These are phyloP conservation scores for Blechomonas ayalai DNA, from an alignment of 208 protist species.

Conservation along the genomic window DNA sequence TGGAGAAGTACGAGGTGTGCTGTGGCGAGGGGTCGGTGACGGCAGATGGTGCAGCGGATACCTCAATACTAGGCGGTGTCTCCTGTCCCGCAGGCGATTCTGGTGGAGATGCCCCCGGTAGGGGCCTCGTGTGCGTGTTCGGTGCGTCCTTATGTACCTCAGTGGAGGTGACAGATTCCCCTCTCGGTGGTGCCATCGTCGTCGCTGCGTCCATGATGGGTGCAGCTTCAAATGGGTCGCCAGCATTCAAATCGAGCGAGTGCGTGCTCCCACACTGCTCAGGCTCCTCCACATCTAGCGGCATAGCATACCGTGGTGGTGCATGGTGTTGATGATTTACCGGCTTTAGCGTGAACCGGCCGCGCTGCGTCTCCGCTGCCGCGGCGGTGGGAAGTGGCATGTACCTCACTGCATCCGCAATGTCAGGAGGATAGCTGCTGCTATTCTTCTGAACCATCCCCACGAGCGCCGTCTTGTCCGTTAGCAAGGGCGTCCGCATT, in stretches of 20 bases:
- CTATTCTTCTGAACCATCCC: conserved; percentile 15
- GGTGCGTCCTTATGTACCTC: conserved; percentile 4
- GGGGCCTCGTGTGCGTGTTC: conserved; percentile 1
- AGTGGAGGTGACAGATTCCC: not conserved
- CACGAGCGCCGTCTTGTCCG: conserved; percentile 19
- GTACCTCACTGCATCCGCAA: conserved; percentile 44
- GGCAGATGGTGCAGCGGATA: not conserved
- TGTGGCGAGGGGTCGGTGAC: not conserved
- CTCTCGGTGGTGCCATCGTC: not conserved
- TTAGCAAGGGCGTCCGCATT: conserved; percentile 53
- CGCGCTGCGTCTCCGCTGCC: conserved; percentile 5
- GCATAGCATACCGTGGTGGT: conserved; percentile 1
- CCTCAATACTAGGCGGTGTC: not conserved
- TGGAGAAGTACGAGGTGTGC: conserved; percentile 48
- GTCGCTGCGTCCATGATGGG: too few relatives aligned
- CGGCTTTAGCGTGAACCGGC: conserved; percentile 33
- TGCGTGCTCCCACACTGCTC: not conserved
- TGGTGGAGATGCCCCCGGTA: not conserved
- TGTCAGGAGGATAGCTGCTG: conserved; percentile 18
- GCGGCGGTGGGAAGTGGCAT: conserved; percentile 35
- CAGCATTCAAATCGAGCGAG: conserved; percentile 2
- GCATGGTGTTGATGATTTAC: too few relatives aligned
- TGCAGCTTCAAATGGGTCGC: conserved; percentile 1
- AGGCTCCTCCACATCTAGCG: conserved; percentile 1
- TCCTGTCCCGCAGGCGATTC: conserved; percentile 1